phyloP scores from a whole-genome alignment of 140 eudicot species.

The Bidens hawaiensis region DNA sequence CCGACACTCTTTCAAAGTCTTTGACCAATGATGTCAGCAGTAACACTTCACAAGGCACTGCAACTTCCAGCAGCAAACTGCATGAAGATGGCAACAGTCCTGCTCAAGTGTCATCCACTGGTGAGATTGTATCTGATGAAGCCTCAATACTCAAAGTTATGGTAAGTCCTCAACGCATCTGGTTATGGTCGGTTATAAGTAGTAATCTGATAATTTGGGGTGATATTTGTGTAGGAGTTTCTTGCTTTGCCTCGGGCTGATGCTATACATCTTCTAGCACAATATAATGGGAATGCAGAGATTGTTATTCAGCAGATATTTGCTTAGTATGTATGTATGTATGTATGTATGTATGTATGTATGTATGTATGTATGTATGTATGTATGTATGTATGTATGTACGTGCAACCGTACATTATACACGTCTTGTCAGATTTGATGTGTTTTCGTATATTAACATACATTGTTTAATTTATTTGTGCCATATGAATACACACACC shows the following conservation, averaged over 20 bases:
- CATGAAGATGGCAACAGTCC: constrained; percentile 76
- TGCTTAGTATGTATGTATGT: constrained; percentile 41
- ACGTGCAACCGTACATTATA: constrained; percentile 24
- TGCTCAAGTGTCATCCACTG: constrained; percentile 55
- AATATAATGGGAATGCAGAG: constrained; percentile 91
- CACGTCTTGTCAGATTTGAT: constrained; percentile 8
- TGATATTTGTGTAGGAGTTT: constrained; percentile 62
- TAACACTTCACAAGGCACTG: constrained; percentile 58
- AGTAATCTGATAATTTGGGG: neutral
- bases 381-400: too few relatives aligned
- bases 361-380: too few relatives aligned
- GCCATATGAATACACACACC: neutral
- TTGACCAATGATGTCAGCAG: constrained; percentile 38
- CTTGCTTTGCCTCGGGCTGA: constrained; percentile 97
- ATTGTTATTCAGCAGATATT: constrained; percentile 87
- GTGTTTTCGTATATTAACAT: constrained; percentile 3
- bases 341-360: too few relatives aligned
- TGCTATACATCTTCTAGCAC: constrained; percentile 88
- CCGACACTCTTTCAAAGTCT: constrained; percentile 43
- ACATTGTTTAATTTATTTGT: constrained; percentile 44
- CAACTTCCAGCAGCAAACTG: constrained; percentile 54
- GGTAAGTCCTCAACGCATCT: constrained; percentile 47
- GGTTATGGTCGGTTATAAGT: neutral
- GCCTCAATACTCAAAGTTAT: constrained; percentile 77
- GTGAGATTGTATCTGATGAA: constrained; percentile 62